Evolutionary conservation across 139 green algal genomes (phyloP), one percentile per base, ranked within the genome.

Genomic region (Picochlorum sp.): DNA sequence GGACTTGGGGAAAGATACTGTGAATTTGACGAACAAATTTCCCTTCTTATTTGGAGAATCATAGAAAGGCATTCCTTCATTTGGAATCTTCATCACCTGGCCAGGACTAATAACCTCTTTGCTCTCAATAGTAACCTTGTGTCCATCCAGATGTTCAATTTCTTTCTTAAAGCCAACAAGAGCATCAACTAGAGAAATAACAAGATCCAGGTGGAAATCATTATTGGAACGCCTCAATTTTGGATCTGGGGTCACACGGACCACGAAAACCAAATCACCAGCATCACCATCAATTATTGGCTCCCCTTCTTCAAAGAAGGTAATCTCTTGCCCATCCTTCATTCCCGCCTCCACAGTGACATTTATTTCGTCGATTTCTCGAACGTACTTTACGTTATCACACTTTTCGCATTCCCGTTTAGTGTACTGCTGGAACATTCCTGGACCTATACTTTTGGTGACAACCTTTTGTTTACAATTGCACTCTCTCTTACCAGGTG

Each of bases 371-470:
- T 90, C 77, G 25, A 70, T 49, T 68, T 97, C 83, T 3, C 81
- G 73, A 49, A 78, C 88, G 3, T 86, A 75, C 65, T 92, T 90
- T 1, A 98, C 77, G 58, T 90, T 91, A 24, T 72, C 74, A 70
- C 93, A 99, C 25, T 96, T 65, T 58, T 97, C 87, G 52, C 93
- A 99, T 35, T 79, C 75, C 67, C 93, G 73, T 20, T 76, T 78
- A 10, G 75, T 74, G 72, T 84, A 98, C 73, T 99, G 93, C 82
- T 98, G 93, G 75, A 87, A 98, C 93, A 99, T 98, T 62, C 93
- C 93, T 0, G 89, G 88, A 0, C 90, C 93, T 4, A 98, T 70
- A 74, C 98, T 91, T 55, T 84, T 73, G 9, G 93, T 99, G 7
- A 92, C 80, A 35, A 98, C 73, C 63, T 92, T 89, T 36, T 90